These are phyloP conservation scores for Fusarium guadeloupense DNA, from an alignment of 2,329 filamentous ascomycete genomes.

Conservation along the genomic window DNA sequence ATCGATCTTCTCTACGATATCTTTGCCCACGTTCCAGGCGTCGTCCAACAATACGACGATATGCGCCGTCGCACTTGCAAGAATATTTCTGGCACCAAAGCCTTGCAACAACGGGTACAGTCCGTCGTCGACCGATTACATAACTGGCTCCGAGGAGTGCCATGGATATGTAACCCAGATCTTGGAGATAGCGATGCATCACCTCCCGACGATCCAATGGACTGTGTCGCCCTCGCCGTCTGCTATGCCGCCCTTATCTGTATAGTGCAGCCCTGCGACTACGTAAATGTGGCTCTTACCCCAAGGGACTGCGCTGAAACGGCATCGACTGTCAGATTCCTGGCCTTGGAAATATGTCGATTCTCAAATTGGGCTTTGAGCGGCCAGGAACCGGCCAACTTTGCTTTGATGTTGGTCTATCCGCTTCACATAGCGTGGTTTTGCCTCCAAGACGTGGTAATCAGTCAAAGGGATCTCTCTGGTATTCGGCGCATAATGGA, in stretches of 20 bases:
- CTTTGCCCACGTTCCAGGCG: constrained; percentile 7
- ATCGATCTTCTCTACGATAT: constrained; percentile 14
- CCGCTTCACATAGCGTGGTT: constrained; percentile 26
- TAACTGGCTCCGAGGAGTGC: constrained; percentile 1
- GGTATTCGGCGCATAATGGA: constrained; percentile 8
- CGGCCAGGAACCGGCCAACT: background rate
- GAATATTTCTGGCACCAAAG: background rate
- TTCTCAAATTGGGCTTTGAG: constrained; percentile 7
- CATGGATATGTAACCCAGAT: constrained; percentile 1
- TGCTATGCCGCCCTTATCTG: constrained; percentile 17
- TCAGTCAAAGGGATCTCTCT: background rate
- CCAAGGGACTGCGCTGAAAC: background rate
- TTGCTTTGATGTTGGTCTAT: constrained; percentile 13
- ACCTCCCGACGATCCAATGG: constrained; percentile 5
- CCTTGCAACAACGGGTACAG: background rate
- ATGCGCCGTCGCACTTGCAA: background rate
- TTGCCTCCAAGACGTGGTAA: background rate
- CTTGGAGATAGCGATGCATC: background rate
- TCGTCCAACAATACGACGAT: constrained; percentile 2
- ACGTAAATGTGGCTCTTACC: background rate
- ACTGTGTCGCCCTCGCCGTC: constrained; percentile 3
- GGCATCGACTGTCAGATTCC: background rate
- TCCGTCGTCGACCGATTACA: background rate
- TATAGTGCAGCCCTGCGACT: constrained; percentile 13
- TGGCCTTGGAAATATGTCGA: constrained; percentile 16